Percentiles rank a stretch among this genome's conserved stretches.
Evolutionary conservation across 495 filamentous ascomycete species (phyloP).

Genomic region (Lichenothelia convexa): DNA sequence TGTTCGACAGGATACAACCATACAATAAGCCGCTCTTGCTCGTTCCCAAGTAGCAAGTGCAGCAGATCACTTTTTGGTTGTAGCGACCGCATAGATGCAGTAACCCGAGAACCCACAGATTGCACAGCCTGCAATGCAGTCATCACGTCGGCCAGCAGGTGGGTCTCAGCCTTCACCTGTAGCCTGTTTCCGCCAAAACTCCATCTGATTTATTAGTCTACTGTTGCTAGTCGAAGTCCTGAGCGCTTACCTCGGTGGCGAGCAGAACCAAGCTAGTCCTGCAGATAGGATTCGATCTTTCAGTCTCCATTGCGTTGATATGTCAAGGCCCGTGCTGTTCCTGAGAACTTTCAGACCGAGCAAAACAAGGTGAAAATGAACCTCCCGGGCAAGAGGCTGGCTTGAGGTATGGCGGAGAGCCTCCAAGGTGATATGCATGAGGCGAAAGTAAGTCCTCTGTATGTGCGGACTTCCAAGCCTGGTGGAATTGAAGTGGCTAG

Average conservation of each 20-base stretch:
- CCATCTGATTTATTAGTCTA: slow-evolving; percentile 35
- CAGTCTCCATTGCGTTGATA: slow-evolving; percentile 46
- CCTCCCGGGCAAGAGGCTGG: slow-evolving; percentile 78
- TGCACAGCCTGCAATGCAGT: slow-evolving; percentile 37
- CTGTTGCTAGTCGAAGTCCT: background rate
- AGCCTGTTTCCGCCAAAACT: slow-evolving; percentile 87
- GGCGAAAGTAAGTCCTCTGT: slow-evolving; percentile 58
- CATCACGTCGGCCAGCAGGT: slow-evolving; percentile 59
- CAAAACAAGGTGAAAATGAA: slow-evolving; percentile 71
- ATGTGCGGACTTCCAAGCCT: slow-evolving; percentile 62
- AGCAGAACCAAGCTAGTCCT: slow-evolving; percentile 71
- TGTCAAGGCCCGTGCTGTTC: slow-evolving; percentile 42
- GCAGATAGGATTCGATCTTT: slow-evolving; percentile 80
- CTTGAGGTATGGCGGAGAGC: slow-evolving; percentile 47
- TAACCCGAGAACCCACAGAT: slow-evolving; percentile 34
- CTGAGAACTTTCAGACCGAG: slow-evolving; percentile 62
- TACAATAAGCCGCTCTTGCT: slow-evolving; percentile 63
- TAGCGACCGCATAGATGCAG: slow-evolving; percentile 41
- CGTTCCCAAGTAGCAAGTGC: slow-evolving; percentile 61
- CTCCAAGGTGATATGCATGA: slow-evolving; percentile 57
- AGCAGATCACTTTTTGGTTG: slow-evolving; percentile 67
- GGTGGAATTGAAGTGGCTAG: slow-evolving; percentile 84
- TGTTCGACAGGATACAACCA: slow-evolving; percentile 71
- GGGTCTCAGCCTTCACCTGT: slow-evolving; percentile 82
- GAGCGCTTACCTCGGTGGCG: slow-evolving; percentile 40